Evolutionary conservation across 805 yeast genomes (phyloP).

Genomic region (Saccharomycopsis schoenii): DNA sequence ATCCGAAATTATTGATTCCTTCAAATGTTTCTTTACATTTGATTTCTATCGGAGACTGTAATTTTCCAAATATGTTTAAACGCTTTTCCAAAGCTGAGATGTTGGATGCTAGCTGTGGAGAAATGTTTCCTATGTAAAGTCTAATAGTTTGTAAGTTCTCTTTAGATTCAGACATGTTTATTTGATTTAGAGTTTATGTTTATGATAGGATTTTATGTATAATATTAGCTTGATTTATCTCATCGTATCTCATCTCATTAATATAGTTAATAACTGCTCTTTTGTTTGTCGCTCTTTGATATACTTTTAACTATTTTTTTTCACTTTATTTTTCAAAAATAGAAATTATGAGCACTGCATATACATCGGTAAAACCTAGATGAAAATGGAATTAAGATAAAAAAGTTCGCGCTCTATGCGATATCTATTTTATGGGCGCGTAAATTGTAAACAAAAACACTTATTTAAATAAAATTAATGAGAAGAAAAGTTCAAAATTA

Average conservation of each 20-base stretch:
- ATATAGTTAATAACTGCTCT: not conserved
- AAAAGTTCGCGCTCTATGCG: no score
- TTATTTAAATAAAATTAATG: no score
- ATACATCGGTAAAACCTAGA: no score
- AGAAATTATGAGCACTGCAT: no score
- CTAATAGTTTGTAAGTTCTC: conserved; percentile 21
- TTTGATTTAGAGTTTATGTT: no score
- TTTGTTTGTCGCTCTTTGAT: not conserved
- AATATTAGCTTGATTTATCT: no score
- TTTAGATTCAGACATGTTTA: not conserved
- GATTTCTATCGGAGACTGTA: conserved; percentile 37
- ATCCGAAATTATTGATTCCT: conserved; percentile 45
- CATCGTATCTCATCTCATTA: not conserved
- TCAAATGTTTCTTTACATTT: conserved; percentile 47
- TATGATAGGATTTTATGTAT: no score
- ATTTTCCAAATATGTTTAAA: conserved; percentile 51
- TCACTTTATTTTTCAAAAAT: no score
- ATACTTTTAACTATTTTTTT: not conserved
- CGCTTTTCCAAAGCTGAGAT: conserved; percentile 41
- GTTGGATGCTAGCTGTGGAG: conserved; percentile 39
- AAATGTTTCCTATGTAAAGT: conserved; percentile 62
- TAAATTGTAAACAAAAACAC: no score
- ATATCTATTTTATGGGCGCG: no score
- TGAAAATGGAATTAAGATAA: no score
- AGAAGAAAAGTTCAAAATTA: not conserved